Base-by-base conservation (phyloP, 345 rosid species). In the Hibiscus trionum region DNA sequence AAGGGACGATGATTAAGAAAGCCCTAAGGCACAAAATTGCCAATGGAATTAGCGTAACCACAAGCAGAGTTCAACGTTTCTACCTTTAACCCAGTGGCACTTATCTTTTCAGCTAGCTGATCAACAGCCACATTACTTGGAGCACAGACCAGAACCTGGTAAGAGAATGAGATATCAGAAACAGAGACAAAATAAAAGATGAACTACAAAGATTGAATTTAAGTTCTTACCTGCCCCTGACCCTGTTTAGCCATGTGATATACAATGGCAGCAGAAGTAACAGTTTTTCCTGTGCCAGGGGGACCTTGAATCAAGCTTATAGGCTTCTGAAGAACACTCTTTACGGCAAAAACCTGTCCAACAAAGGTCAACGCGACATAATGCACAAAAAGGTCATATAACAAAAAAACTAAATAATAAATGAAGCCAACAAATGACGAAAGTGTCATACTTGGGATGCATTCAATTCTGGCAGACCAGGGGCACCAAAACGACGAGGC, bases 221-320 rank as follows among this genome's bases (percentile, higher is more conserved):
- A 26, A 47, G 7, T 39, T 46, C 77, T 66, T 78, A 84, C 99
- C 87, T 96, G 99, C 29, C 99, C 99, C 77, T 96, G 99, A 24
- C 98, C 97, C 84, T 96, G 99, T 80, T 96, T 96, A 72, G 98
- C 94, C 99, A 96, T 96, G 85, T 96, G 99, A 86, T 88, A 96
- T 64, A 96, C 99, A 85, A 96, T 91, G 71, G 98, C 98, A 19
- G 99, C 99, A 61, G 99, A 96, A 56, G 98, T 96, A 78, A 96
- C 99, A 60, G 99, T 96, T 88, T 96, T 96, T 46, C 99, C 99
- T 21, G 99, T 93, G 66, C 99, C 99, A 78, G 99, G 98, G 49
- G 99, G 99, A 78, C 97, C 99, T 85, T 96, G 99, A 76, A 96
- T 96, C 85, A 96, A 87, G 74, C 98, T 96, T 75, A 96, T 85